Percentiles rank a stretch among this genome's conserved stretches.
These are phyloP conservation scores for Colletotrichum tropicicola DNA, from an alignment of 2,329 filamentous ascomycete genomes.

Conservation along the genomic window DNA sequence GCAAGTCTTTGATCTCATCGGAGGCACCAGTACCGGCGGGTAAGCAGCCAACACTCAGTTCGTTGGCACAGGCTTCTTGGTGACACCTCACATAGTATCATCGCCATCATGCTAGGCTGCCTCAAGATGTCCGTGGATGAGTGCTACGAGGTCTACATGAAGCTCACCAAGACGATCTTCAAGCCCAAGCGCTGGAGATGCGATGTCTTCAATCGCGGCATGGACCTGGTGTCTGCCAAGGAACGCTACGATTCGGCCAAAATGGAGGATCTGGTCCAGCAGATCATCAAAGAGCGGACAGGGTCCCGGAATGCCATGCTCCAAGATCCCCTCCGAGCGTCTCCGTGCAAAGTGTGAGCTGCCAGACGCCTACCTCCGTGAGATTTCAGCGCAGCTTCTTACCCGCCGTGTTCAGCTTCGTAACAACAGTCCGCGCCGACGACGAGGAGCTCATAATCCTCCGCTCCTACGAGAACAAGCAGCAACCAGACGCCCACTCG, in stretches of 20 bases:
- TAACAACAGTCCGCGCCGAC: slow-evolving; percentile 30
- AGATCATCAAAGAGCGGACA: slow-evolving; percentile 26
- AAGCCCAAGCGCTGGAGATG: slow-evolving; percentile 31
- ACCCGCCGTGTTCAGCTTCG: slow-evolving; percentile 26
- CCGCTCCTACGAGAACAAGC: slow-evolving; percentile 21
- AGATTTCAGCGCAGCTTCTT: too few species aligned
- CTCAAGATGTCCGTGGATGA: slow-evolving; percentile 35
- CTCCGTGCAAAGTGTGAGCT: slow-evolving; percentile 15
- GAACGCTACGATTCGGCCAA: slow-evolving; percentile 25
- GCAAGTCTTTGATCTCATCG: slow-evolving; percentile 32
- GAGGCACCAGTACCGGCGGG: slow-evolving; percentile 30
- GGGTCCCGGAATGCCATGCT: slow-evolving; percentile 19
- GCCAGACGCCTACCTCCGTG: not conserved
- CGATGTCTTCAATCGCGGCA: slow-evolving; percentile 24
- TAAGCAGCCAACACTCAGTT: not conserved
- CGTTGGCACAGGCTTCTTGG: not conserved
- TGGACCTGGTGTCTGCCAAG: slow-evolving; percentile 10
- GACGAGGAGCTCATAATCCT: slow-evolving; percentile 14
- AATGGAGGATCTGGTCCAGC: slow-evolving; percentile 30
- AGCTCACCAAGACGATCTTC: slow-evolving; percentile 33
- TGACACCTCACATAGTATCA: slow-evolving; percentile 23
- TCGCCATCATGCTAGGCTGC: slow-evolving; percentile 35
- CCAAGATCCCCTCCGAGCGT: not conserved
- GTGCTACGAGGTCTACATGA: slow-evolving; percentile 33
- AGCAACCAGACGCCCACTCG: not conserved